Percentiles rank a stretch among this genome's conserved stretches.
Evolutionary conservation across 345 rosid genomes (phyloP).

Genomic region (Mallotus nudiflorus): DNA sequence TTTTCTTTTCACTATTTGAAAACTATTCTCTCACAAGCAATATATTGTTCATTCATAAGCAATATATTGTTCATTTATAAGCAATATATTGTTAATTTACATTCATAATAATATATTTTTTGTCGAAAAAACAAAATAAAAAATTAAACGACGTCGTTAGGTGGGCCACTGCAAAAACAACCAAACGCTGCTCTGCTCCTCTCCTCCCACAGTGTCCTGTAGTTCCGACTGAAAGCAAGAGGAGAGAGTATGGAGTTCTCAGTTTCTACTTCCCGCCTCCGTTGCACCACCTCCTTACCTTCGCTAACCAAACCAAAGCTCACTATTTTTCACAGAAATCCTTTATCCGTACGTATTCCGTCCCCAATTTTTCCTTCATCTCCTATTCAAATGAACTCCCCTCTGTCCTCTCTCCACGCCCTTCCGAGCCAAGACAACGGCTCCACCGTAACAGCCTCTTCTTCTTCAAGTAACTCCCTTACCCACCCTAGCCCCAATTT

Average conservation of each 20-base stretch:
- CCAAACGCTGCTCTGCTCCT: background rate
- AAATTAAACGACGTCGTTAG: background rate
- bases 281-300: constrained; percentile 9
- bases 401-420: constrained; percentile 25
- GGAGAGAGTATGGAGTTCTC: constrained; percentile 40
- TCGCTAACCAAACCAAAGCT: constrained; percentile 2
- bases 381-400: constrained; percentile 21
- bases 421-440: constrained; percentile 36
- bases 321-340: constrained; percentile 7
- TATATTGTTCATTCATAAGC: too few species aligned
- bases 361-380: constrained; percentile 6
- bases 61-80: too few species aligned
- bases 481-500: background rate
- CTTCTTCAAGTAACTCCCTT: constrained; percentile 24
- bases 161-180: background rate
- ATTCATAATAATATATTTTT: too few species aligned
- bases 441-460: constrained; percentile 24
- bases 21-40: too few species aligned
- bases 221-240: background rate
- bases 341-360: background rate
- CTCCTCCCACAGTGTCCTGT: background rate
- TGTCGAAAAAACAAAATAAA: too few species aligned
- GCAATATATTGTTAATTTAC: too few species aligned
- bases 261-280: constrained; percentile 22
- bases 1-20: too few species aligned